Conservation (phyloP, 305 asterid genomes). For the Solanum hybrid region DNA sequence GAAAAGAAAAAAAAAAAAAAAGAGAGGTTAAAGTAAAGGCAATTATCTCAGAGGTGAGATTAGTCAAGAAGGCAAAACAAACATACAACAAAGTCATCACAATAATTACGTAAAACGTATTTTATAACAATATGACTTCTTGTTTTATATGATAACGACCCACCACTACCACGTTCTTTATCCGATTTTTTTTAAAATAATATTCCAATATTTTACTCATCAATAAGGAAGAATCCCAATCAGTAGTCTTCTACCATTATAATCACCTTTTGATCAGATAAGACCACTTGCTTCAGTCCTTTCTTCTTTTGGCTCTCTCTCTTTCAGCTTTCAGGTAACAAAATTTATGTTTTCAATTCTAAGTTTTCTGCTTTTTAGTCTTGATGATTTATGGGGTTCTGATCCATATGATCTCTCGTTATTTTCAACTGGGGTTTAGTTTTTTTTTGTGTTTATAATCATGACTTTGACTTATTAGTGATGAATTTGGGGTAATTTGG, state of each 20-base stretch:
- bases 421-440: constrained; percentile 27
- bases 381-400: constrained; percentile 2
- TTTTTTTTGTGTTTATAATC: constrained; percentile 15
- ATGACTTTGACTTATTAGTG: constrained; percentile 17
- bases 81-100: background rate
- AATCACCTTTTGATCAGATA: constrained; percentile 28
- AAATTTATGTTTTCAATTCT: background rate
- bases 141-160: constrained; percentile 17
- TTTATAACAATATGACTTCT: background rate
- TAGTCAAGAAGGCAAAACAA: background rate
- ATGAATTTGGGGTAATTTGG: background rate
- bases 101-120: constrained; percentile 2
- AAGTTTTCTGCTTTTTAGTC: background rate
- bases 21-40: background rate
- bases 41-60: background rate
- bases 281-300: constrained; percentile 28
- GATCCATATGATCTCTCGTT: constrained; percentile 16
- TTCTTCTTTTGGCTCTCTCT: constrained; percentile 12
- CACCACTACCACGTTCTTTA: constrained; percentile 19
- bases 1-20: no score
- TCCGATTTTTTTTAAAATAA: background rate
- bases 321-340: constrained; percentile 28
- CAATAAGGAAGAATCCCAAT: constrained; percentile 16
- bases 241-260: constrained; percentile 17
- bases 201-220: constrained; percentile 2